Percentiles rank a stretch among this genome's conserved stretches.
Conservation (phyloP, 352 stramenopile genomes). For the Albugo laibachii region DNA sequence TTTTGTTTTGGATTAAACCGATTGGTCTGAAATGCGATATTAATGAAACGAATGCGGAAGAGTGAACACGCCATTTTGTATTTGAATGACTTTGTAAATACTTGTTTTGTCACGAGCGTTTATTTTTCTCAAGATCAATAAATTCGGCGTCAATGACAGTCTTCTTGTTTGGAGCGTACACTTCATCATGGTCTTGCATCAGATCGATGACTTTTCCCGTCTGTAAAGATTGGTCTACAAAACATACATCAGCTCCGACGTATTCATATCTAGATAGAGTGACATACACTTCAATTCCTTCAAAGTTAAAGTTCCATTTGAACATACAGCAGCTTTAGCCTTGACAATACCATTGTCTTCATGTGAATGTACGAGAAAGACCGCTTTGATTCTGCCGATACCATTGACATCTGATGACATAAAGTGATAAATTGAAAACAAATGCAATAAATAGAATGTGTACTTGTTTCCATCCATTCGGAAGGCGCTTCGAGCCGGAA, state of each 20-base stretch:
- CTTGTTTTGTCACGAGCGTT: conserved; percentile 1
- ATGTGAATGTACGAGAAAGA: conserved; percentile 29
- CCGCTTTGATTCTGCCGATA: conserved; percentile 29
- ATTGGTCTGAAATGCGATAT: background rate
- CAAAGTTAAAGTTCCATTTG: conserved; percentile 18
- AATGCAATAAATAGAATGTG: conserved; percentile 1
- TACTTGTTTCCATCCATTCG: conserved; percentile 62
- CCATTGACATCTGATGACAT: conserved; percentile 40
- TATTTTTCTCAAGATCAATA: conserved; percentile 22
- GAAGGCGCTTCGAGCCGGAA: conserved; percentile 31
- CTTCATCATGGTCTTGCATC: conserved; percentile 18
- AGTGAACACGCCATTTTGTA: background rate
- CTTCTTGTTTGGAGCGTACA: conserved; percentile 14
- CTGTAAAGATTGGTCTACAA: conserved; percentile 26
- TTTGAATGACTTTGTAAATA: conserved; percentile 10
- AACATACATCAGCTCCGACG: background rate
- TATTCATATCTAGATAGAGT: background rate
- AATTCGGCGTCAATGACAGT: conserved; percentile 57
- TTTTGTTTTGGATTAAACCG: background rate
- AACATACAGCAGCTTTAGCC: conserved; percentile 27
- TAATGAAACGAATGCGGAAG: background rate
- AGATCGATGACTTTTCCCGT: conserved; percentile 49
- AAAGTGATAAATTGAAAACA: background rate
- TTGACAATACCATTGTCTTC: conserved; percentile 22
- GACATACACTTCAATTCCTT: conserved; percentile 44